Evolutionary conservation across 306 rosid species (phyloP), one percentile per base, ranked within the genome.

Genomic region (Trichosanthes cucumerina): DNA sequence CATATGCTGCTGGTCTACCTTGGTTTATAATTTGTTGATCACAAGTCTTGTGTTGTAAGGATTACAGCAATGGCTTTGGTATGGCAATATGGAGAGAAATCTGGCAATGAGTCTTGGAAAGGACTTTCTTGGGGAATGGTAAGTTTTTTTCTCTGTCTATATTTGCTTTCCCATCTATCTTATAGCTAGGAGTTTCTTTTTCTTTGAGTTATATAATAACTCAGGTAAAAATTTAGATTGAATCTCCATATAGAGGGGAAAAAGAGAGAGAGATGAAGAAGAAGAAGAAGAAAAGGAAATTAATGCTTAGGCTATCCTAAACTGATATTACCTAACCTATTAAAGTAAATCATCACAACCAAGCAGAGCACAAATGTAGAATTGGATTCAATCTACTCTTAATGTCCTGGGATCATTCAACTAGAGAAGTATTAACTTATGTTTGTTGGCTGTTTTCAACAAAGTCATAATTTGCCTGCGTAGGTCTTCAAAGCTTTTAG

Each of bases 41-140:
- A 12, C 26, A 53, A 54, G 12, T 75, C 41, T 75, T 34, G 26
- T 72, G 21, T 83, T 81, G 28, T 10, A 82, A 92, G 98, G 99
- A 84, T 92, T 52, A 66, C 88, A 81, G 99, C 97, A 44, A 95
- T 95, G 99, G 90, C 86, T 75, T 89, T 92, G 96, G 97, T 95
- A 81, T 95, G 99, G 99, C 90, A 86, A 72, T 91, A 95, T 38
- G 97, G 92, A 7, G 96, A 95, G 23, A 90, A 87, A 85, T 81
- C 99, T 9, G 92, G 91, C 9, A 80, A 83, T 85, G 78, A 91
- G 64, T 82, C 97, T 41, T 91, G 99, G 99, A 95, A 95, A 81
- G 97, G 99, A 21, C 97, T 95, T 41, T 86, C 99, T 58, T 95
- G 97, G 99, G 98, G 92, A 10, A 95, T 92, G 99, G 99, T 94